Evolutionary conservation across 768 basidiomycete genomes (phyloP).

Genomic region (Panaeolus cyanescens): DNA sequence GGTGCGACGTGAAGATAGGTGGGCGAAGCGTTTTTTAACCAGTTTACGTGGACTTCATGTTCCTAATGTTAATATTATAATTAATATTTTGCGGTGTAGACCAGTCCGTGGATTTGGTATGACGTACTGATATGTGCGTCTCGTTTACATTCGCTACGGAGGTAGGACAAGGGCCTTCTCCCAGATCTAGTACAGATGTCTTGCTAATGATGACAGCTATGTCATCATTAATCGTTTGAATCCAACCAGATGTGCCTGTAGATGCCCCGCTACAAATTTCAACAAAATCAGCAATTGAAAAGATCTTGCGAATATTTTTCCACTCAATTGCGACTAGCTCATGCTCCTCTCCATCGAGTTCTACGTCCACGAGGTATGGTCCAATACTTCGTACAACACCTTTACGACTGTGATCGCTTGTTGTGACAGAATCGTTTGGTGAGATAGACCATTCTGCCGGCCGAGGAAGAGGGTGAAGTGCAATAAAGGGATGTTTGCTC

Average conservation of each 20-base stretch:
- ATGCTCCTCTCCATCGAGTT: background rate
- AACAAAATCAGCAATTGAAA: constrained; percentile 1
- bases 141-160: no score
- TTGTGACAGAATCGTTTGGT: background rate
- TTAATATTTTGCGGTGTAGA: no score
- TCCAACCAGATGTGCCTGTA: background rate
- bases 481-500: constrained; percentile 4
- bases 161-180: no score
- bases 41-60: constrained; percentile 7
- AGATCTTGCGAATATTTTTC: constrained; percentile 1
- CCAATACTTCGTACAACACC: constrained; percentile 2
- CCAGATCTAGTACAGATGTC: background rate
- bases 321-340: background rate
- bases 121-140: no score
- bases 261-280: background rate
- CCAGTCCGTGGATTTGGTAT: no score
- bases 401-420: background rate
- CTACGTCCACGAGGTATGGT: background rate
- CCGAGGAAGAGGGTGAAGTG: background rate
- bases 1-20: background rate
- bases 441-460: constrained; percentile 9
- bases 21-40: background rate
- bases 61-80: constrained; percentile 2
- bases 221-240: background rate
- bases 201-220: background rate